phyloP scores from a whole-genome alignment of 306 rosid species.

The Sicyos baderoa region DNA sequence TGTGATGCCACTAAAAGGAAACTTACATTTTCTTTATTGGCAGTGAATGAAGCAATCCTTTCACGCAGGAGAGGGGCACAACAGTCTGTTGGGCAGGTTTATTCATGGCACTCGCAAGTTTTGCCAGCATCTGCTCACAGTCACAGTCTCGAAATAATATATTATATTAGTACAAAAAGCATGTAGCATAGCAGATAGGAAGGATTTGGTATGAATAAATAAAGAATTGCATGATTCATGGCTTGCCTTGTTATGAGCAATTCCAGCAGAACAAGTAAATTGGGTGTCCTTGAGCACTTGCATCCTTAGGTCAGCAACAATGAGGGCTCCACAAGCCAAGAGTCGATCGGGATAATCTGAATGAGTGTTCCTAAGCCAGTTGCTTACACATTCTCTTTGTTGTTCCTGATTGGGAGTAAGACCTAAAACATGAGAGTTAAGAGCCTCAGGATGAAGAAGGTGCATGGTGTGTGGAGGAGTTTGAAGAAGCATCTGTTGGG shows the following conservation, averaged over 20 bases:
- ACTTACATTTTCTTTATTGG: conserved; percentile 88
- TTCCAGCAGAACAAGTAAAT: conserved; percentile 94
- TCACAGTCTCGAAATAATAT: too few species aligned
- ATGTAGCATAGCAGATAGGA: conserved; percentile 8
- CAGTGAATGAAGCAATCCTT: conserved; percentile 69
- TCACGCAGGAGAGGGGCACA: conserved; percentile 74
- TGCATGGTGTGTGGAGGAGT: conserved; percentile 57
- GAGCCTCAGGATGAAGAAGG: conserved; percentile 49
- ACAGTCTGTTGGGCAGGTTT: conserved; percentile 96
- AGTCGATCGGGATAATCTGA: conserved; percentile 72
- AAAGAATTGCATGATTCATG: conserved; percentile 20
- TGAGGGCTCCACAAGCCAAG: conserved; percentile 84
- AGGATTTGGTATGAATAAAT: conserved; percentile 7
- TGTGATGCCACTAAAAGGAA: conserved; percentile 15
- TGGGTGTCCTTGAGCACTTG: conserved; percentile 81
- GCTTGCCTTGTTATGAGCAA: conserved; percentile 99
- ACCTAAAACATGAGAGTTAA: conserved; percentile 82
- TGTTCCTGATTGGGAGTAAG: conserved; percentile 56
- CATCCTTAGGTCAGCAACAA: conserved; percentile 82
- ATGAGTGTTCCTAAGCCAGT: conserved; percentile 57
- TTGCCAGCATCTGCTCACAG: conserved; percentile 77
- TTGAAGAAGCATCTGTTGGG: conserved; percentile 62
- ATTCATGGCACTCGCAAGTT: conserved; percentile 89
- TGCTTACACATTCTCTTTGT: conserved; percentile 46
- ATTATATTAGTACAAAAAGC: neutral